Evolutionary conservation across 148 eudicot species (phyloP).

Genomic region (Chenopodium quinoa): DNA sequence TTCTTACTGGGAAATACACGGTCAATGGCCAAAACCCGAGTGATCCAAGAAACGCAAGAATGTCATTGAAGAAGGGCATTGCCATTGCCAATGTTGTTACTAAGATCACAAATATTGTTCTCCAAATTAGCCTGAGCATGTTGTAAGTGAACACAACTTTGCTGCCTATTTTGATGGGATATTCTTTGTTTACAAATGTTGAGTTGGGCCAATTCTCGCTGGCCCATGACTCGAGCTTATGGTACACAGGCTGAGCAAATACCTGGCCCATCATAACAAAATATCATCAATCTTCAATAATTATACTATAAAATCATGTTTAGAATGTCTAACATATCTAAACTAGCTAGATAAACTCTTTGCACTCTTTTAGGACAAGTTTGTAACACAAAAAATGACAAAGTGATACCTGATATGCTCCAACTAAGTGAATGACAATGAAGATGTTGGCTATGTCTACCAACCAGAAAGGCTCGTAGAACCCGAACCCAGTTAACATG

Average conservation of each 20-base stretch:
- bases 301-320: too few species aligned
- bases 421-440: slow-evolving; percentile 64
- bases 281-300: too few species aligned
- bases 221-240: slow-evolving; percentile 34
- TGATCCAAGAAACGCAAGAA: slow-evolving; percentile 42
- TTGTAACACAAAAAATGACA: not conserved
- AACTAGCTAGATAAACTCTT: too few species aligned
- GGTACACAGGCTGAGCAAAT: slow-evolving; percentile 40
- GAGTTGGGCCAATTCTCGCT: slow-evolving; percentile 33
- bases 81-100: slow-evolving; percentile 44
- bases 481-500: slow-evolving; percentile 70
- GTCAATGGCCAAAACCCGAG: slow-evolving; percentile 43
- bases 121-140: slow-evolving; percentile 32
- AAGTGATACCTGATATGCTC: slow-evolving; percentile 65
- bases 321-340: too few species aligned
- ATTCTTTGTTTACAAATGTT: slow-evolving; percentile 30
- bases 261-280: slow-evolving; percentile 24
- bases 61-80: slow-evolving; percentile 46
- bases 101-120: slow-evolving; percentile 30
- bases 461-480: slow-evolving; percentile 75
- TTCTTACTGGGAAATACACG: slow-evolving; percentile 36
- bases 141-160: slow-evolving; percentile 26
- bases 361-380: not conserved
- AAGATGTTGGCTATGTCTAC: slow-evolving; percentile 59
- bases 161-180: slow-evolving; percentile 28